A percentile compares a stretch with the other conserved stretches of the same genome.
These are phyloP conservation scores for Acanthamoeba royreba DNA, from an alignment of 208 protist genomes.

Conservation along the genomic window DNA sequence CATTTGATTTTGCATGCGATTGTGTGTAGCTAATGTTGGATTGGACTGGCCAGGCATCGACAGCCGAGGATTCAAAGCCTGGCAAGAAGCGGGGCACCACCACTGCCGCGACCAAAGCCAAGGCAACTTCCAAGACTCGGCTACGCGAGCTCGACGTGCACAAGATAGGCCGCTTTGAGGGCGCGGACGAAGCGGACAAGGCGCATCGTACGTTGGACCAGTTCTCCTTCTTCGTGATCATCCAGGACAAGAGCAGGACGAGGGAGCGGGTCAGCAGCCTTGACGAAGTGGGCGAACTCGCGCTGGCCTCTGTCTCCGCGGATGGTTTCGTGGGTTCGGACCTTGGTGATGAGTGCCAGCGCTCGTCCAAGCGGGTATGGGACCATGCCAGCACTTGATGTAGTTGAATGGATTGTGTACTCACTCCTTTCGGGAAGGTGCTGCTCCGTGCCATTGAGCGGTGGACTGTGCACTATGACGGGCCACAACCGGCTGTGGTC, in stretches of 20 bases:
- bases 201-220: neutral
- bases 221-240: conserved; percentile 8
- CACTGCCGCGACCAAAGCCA: no score
- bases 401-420: neutral
- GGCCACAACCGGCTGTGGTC: neutral
- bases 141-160: neutral
- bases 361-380: neutral
- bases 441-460: neutral
- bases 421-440: neutral
- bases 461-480: neutral
- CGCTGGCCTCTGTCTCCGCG: neutral
- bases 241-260: neutral
- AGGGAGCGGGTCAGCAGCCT: neutral
- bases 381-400: neutral
- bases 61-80: no score
- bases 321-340: neutral
- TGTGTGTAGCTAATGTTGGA: no score
- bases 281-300: neutral
- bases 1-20: no score
- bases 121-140: neutral
- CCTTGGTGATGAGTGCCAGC: neutral
- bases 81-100: no score
- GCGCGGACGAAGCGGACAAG: neutral
- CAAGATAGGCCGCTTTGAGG: neutral
- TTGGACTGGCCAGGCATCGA: no score